Base-by-base conservation (phyloP, 2,329 filamentous ascomycete species). In the Alternaria sp. region DNA sequence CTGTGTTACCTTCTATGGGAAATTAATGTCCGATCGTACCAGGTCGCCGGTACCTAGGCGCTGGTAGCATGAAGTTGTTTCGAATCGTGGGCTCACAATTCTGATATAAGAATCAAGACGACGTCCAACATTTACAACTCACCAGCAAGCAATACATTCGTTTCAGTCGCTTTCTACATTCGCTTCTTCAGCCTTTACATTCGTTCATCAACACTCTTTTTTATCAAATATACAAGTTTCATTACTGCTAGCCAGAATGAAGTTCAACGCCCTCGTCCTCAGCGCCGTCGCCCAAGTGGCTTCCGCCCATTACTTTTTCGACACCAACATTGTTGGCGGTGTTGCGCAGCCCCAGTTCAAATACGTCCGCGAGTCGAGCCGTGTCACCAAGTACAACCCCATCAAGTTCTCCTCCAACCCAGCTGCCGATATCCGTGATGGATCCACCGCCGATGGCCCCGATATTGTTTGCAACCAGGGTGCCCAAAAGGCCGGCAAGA, bases 381-480 rank as follows among this genome's bases (percentile, higher is more conserved):
- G 62, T 36, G 54, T 63, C n/a, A 64, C 62, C 53, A 62, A 58
- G 24, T 68, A 71, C 64, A 74, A 66, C 53, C 71, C 72, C 5
- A 70, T 72, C 57, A 72, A 69, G 60, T 73, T 64, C 55, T 58
- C 55, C 24, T 47, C 49, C 55, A 54, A 54, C 49, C 55, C 55
- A 6, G 49, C 55, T 44, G 61, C 61, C 36, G 67, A 72, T 55
- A 65, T 58, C 56, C 59, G 59, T 24, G 69, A 71, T 51, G 63
- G 69, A 26, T 63, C 68, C 5, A 68, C 64, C n/a, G 59, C 58
- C 14, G 58, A 66, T n/a, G 61, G 59, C 7, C 63, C 60, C 47
- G 71, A 72, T 41, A 71, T 75, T 38, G 61, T 67, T 20, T 75
- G 73, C 68, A 73, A 71, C 62, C 62, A 58, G 34, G 56, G 56